Evolutionary conservation across 768 basidiomycete species (phyloP), one percentile per base, ranked within the genome.

Genomic region (Collybia mongolica): DNA sequence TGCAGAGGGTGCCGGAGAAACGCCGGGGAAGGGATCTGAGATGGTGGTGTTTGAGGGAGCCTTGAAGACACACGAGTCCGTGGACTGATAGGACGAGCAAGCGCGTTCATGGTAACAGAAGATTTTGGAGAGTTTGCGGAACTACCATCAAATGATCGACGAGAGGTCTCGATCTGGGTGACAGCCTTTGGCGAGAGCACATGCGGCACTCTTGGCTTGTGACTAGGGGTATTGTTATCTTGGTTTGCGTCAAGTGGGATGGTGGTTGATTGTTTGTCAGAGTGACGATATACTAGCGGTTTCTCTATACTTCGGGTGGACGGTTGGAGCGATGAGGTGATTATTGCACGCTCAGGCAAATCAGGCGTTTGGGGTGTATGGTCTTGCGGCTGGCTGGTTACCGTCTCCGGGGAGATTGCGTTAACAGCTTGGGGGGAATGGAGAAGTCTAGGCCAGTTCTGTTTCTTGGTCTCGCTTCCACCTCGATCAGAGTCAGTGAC

Each of bases 1-100:
- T 74, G 65, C 3, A 75, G 61, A 7, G 80, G 68, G 2, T 73
- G 70, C 39, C 80, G 83, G 22, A 84, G 69, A 61, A 90, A 86
- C 4, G 79, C 81, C 15, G 82, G 78, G 3, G 86, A 81, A 23
- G 77, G 64, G 18, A 71, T 70, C 14, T 64, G 55, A 4, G 77
- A 73, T 19, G 73, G 41, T 18, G 79, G 72, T 37, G 76, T 72
- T 42, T 70, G 74, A 22, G 76, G 77, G 35, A 62, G 67, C 51
- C 68, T 57, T 1, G 76, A 65, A 0, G 81, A 74, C 2, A 69
- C 57, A 18, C 79, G 77, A 3, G 76, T 72, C 40, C 70, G 68
- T 6, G 81, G 81, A 45, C 73, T 75, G 40, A 82, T 73, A 8
- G 82, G 75, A 47, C 82, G 74, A 8, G 81, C 76, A 18, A 84